phyloP scores from a whole-genome alignment of 768 basidiomycete genomes.

The Brasilioporus rufonigricans region DNA sequence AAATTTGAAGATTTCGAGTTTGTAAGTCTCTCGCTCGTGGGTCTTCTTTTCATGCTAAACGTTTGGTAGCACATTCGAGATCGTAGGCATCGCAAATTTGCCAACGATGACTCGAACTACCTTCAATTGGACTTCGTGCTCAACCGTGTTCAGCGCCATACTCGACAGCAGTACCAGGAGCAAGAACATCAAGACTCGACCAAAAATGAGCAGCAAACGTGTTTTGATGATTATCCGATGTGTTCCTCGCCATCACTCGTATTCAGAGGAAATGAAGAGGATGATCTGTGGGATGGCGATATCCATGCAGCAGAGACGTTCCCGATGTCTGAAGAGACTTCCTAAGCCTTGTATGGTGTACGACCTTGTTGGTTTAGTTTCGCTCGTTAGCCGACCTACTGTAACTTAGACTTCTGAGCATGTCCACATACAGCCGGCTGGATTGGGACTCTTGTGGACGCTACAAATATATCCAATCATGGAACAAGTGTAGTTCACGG shows the following conservation, averaged over 20 bases:
- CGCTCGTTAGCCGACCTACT: constrained; percentile 12
- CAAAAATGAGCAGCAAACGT: constrained; percentile 6
- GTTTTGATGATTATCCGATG: constrained; percentile 24
- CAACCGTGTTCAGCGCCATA: constrained; percentile 52
- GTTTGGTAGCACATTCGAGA: constrained; percentile 63
- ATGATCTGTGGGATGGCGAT: constrained; percentile 22
- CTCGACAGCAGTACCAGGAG: constrained; percentile 26
- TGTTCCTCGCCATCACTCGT: constrained; percentile 17
- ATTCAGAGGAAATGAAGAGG: constrained; percentile 12
- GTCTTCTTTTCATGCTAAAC: background rate
- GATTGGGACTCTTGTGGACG: too few relatives aligned
- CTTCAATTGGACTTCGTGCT: constrained; percentile 74
- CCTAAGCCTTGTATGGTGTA: constrained; percentile 9
- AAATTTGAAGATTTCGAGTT: constrained; percentile 86
- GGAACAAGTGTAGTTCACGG: background rate
- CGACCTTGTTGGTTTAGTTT: constrained; percentile 22
- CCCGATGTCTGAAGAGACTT: constrained; percentile 16
- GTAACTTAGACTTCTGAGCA: constrained; percentile 25
- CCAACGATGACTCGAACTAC: constrained; percentile 75
- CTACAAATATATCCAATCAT: background rate
- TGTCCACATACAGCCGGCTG: too few relatives aligned
- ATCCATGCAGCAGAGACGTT: constrained; percentile 21
- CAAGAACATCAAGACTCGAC: constrained; percentile 22
- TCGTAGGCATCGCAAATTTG: constrained; percentile 80
- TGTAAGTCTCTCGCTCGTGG: constrained; percentile 40